A percentile compares a stretch with the other conserved stretches of the same genome.
Evolutionary conservation across 1,284 basidiomycete species (phyloP).

Genomic region (Boletus sp.): DNA sequence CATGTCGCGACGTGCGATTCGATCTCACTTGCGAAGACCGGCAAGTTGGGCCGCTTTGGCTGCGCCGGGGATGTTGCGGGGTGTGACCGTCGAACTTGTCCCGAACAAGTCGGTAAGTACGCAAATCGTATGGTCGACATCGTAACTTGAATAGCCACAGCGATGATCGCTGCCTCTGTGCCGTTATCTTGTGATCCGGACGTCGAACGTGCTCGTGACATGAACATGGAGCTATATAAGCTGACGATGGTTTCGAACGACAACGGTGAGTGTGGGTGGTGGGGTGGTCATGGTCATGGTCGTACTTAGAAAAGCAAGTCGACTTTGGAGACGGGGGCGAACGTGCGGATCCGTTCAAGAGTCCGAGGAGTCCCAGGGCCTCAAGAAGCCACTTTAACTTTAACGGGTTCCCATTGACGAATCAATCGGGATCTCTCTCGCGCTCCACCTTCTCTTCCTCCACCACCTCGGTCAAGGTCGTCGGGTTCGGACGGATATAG

Average conservation of each 20-base stretch:
- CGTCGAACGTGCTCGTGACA: no score
- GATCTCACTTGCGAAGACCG: not conserved
- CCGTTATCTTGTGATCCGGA: not conserved
- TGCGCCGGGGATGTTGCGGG: not conserved
- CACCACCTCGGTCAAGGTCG: not conserved
- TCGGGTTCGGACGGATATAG: not conserved
- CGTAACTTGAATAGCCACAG: no score
- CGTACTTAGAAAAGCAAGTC: not conserved
- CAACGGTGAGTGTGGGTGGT: not conserved
- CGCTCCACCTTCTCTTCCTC: not conserved
- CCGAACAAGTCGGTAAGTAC: not conserved
- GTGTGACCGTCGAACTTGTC: not conserved
- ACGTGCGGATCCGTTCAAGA: slow-evolving; percentile 1
- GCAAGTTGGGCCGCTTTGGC: not conserved
- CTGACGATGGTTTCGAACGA: not conserved
- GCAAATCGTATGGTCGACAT: no score
- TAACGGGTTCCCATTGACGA: not conserved
- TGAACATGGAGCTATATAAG: not conserved
- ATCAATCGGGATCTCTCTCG: not conserved
- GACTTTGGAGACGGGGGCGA: not conserved
- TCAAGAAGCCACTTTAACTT: not conserved
- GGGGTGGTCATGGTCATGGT: not conserved
- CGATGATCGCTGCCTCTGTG: not conserved
- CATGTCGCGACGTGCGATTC: not conserved
- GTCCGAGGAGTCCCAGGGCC: not conserved